Evolutionary conservation across 179 eudicot species (phyloP).

Genomic region (Gypsophila paniculata): DNA sequence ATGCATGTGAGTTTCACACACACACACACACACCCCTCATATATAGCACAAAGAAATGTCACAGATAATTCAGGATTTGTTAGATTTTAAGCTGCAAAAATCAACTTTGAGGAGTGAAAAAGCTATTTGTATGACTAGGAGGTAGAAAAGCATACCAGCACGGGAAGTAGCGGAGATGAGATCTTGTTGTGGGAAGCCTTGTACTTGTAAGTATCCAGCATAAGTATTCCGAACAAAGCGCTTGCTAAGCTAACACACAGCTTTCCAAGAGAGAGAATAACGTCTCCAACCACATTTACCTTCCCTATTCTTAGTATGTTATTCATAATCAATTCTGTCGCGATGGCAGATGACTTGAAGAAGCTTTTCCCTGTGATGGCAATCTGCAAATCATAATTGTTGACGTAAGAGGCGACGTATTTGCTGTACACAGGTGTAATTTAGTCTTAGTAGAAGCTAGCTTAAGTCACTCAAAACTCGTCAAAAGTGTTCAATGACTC

Average conservation of each 20-base stretch:
- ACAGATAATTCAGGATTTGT: too few relatives aligned
- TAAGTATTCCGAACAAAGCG: constrained; percentile 79
- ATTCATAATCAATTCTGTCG: constrained; percentile 80
- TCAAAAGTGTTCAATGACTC: too few relatives aligned
- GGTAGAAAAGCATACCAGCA: constrained; percentile 52
- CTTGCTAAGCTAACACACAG: constrained; percentile 89
- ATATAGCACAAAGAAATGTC: too few relatives aligned
- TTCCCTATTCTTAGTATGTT: constrained; percentile 88
- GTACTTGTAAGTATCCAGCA: constrained; percentile 75
- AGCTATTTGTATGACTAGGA: not conserved
- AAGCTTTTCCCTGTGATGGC: constrained; percentile 94
- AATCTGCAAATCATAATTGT: constrained; percentile 46
- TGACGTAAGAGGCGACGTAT: too few relatives aligned
- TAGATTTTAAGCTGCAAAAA: too few relatives aligned
- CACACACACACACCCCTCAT: too few relatives aligned
- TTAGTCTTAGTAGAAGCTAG: too few relatives aligned
- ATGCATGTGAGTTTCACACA: too few relatives aligned
- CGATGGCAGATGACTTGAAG: constrained; percentile 84
- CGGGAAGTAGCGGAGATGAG: constrained; percentile 86
- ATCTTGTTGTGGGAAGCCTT: constrained; percentile 82
- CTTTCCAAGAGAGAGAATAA: constrained; percentile 85
- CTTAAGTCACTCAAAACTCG: too few relatives aligned
- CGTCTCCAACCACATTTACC: constrained; percentile 90
- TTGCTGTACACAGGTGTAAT: too few relatives aligned
- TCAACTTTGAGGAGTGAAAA: not conserved